Evolutionary conservation across 2,329 filamentous ascomycete genomes (phyloP), one percentile per base, ranked within the genome.

Genomic region (Anisogramma anomala): DNA sequence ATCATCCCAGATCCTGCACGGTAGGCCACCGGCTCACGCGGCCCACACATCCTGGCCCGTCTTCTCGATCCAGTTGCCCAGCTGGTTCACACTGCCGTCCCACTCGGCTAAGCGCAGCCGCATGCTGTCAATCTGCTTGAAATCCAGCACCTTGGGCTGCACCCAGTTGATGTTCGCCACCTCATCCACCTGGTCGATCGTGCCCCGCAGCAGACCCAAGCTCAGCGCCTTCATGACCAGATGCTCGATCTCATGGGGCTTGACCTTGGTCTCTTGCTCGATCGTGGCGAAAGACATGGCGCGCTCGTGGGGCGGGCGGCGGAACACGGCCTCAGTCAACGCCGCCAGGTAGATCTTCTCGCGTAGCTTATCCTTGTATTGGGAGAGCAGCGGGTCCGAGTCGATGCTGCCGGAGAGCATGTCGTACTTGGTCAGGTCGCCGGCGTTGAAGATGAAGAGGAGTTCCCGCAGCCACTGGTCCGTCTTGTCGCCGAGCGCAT

Each of bases 201-300:
- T 91, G 33, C 91, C 91, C 52, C 82, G 77, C 52, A 98, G 68
- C 52, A 98, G 69, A 1, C 91, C 91, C 52, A 98, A 65, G 57
- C 88, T 95, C 54, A 98, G 66, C n/a, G 91, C 91, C 71, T 95
- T 96, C 91, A 98, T 98, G 55, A 98, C 84, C 49, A 98, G 68
- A 61, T 96, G 89, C 71, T 98, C 91, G 52, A 98, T 96, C 67
- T 96, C 86, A 55, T 91, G 79, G 3, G 79, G 77, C 52, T 79
- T 75, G 38, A 98, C 88, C 64, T 94, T 94, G 3, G 91, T 98
- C 68, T 96, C 89, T 51, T 82, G 72, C 4, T 84, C 77, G 56
- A 98, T 95, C 36, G 86, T 84, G 39, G 71, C 67, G 65, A 98
- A 98, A 4, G 83, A 83, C 82, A 98, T 91, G 54, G 86, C 82